Evolutionary conservation across 2,329 filamentous ascomycete species (phyloP).

Genomic region (Venturia effusa): DNA sequence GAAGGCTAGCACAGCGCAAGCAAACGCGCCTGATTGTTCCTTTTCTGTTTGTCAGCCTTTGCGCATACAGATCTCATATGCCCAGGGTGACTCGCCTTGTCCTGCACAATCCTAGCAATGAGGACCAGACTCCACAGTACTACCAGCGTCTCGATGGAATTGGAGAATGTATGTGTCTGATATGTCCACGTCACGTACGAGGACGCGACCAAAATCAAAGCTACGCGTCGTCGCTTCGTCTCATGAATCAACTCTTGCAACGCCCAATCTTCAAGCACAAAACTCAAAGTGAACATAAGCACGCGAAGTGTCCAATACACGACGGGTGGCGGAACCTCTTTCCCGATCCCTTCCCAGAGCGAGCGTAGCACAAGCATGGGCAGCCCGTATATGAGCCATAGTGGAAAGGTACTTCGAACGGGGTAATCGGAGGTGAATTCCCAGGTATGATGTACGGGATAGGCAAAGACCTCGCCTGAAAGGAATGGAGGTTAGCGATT

Average conservation of each 20-base stretch:
- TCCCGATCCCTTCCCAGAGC: conserved; percentile 80
- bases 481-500: conserved; percentile 9
- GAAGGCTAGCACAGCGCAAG: conserved; percentile 68
- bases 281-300: conserved; percentile 90
- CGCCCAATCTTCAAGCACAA: conserved; percentile 96
- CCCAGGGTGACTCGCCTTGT: conserved; percentile 48
- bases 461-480: conserved; percentile 81
- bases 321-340: conserved; percentile 68
- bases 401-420: conserved; percentile 88
- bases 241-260: conserved; percentile 81
- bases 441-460: conserved; percentile 85
- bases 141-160: conserved; percentile 86
- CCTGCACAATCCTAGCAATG: conserved; percentile 72
- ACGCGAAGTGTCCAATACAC: conserved; percentile 84
- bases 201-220: conserved; percentile 77
- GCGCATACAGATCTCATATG: not conserved
- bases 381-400: conserved; percentile 91
- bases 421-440: conserved; percentile 84
- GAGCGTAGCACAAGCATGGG: conserved; percentile 89
- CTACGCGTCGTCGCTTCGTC: conserved; percentile 57
- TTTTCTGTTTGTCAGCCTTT: conserved; percentile 22
- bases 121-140: conserved; percentile 90
- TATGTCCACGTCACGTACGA: conserved; percentile 99
- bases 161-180: conserved; percentile 97
- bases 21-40: conserved; percentile 65